A percentile compares a stretch with the other conserved stretches of the same genome.
These are phyloP conservation scores for Dipteronia sinensis DNA, from an alignment of 345 rosid species.

Conservation along the genomic window DNA sequence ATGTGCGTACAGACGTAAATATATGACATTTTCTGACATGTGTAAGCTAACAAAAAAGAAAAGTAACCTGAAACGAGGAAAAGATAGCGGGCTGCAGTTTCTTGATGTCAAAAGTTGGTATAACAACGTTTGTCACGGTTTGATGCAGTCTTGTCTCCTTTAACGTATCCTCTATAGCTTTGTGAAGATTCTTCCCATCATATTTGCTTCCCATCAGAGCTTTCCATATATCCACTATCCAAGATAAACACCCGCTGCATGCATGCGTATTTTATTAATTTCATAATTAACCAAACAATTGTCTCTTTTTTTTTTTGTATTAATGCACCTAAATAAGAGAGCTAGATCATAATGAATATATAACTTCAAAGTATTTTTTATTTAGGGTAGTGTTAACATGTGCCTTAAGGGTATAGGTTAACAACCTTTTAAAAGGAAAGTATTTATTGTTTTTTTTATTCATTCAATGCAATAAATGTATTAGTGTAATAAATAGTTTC, in stretches of 20 bases:
- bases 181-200: slow-evolving; percentile 55
- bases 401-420: too few relatives aligned
- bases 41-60: background rate
- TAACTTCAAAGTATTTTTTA: too few relatives aligned
- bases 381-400: too few relatives aligned
- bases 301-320: too few relatives aligned
- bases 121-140: slow-evolving; percentile 62
- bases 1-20: too few relatives aligned
- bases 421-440: too few relatives aligned
- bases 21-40: too few relatives aligned
- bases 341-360: too few relatives aligned
- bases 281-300: background rate
- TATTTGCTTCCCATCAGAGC: slow-evolving; percentile 65
- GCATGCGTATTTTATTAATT: background rate
- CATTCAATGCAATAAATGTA: too few relatives aligned
- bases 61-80: slow-evolving; percentile 56
- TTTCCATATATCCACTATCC: slow-evolving; percentile 39
- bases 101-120: slow-evolving; percentile 73
- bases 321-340: too few relatives aligned
- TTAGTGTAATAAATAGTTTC: too few relatives aligned
- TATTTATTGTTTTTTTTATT: too few relatives aligned
- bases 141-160: slow-evolving; percentile 52
- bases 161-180: slow-evolving; percentile 30
- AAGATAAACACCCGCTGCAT: slow-evolving; percentile 38
- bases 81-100: slow-evolving; percentile 66